Conservation (phyloP, 495 filamentous ascomycete species). For the Evernia prunastri region DNA sequence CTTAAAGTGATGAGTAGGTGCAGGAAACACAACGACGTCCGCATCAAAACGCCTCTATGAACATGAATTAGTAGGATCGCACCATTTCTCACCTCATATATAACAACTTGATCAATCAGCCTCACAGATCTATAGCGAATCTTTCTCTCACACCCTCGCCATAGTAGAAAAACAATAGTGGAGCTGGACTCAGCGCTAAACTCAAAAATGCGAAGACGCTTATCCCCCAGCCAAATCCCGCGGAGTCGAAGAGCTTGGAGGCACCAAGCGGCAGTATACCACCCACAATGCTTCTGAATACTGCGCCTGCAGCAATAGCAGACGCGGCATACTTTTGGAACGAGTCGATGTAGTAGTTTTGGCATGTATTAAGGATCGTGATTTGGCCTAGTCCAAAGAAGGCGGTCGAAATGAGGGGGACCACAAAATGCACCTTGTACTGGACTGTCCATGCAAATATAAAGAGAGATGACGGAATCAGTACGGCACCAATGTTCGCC, state of each 20-base stretch:
- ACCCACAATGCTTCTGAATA: conserved; percentile 48
- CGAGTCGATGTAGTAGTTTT: conserved; percentile 64
- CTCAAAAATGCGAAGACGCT: conserved; percentile 50
- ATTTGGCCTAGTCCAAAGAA: conserved; percentile 50
- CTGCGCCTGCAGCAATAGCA: conserved; percentile 49
- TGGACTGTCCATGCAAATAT: conserved; percentile 64
- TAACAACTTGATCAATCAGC: too few relatives aligned
- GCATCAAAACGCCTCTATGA: not conserved
- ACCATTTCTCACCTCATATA: not conserved
- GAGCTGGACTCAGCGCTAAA: conserved; percentile 44
- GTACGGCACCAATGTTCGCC: conserved; percentile 40
- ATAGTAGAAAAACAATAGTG: conserved; percentile 47
- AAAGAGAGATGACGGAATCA: conserved; percentile 50
- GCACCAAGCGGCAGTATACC: conserved; percentile 52
- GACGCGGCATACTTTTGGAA: conserved; percentile 60
- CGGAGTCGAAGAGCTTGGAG: conserved; percentile 41
- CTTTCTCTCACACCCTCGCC: conserved; percentile 45
- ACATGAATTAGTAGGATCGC: not conserved
- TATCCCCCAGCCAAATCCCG: conserved; percentile 54
- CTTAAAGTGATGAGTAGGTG: too few relatives aligned
- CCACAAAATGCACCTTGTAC: conserved; percentile 48
- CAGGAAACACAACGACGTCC: too few relatives aligned
- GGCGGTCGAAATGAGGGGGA: conserved; percentile 55
- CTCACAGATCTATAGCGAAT: conserved; percentile 34
- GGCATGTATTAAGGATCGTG: conserved; percentile 50